phyloP scores from a whole-genome alignment of 2,329 filamentous ascomycete genomes.

The Botrytis elliptica region DNA sequence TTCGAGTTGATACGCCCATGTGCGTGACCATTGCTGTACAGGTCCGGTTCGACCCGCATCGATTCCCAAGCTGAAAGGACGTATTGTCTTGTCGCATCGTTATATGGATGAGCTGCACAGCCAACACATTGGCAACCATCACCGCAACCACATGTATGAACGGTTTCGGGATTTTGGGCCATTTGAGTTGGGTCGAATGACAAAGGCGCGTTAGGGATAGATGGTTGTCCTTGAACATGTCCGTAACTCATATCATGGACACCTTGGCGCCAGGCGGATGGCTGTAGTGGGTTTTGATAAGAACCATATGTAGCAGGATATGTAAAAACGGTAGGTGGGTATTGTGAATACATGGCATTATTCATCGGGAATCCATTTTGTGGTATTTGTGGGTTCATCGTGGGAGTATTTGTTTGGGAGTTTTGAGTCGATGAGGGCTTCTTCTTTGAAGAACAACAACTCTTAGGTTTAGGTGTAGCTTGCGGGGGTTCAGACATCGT shows the following conservation, averaged over 20 bases:
- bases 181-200: constrained; percentile 40
- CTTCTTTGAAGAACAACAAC: constrained; percentile 44
- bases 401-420: constrained; percentile 19
- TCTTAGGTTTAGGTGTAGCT: constrained; percentile 25
- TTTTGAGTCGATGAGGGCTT: constrained; percentile 27
- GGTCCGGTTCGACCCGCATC: constrained; percentile 32
- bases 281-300: constrained; percentile 54
- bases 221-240: constrained; percentile 37
- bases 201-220: constrained; percentile 23
- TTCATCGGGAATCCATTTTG: constrained; percentile 32
- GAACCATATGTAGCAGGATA: constrained; percentile 56
- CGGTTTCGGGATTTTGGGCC: constrained; percentile 36
- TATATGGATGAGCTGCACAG: constrained; percentile 67
- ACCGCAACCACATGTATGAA: constrained; percentile 60
- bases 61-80: constrained; percentile 48
- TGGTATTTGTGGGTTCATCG: constrained; percentile 32
- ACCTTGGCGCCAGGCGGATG: constrained; percentile 52
- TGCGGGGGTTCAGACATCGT: constrained; percentile 29
- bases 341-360: constrained; percentile 29
- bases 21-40: constrained; percentile 26
- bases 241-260: constrained; percentile 43
- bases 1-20: constrained; percentile 22
- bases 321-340: constrained; percentile 47
- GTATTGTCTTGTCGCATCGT: constrained; percentile 58
- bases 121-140: constrained; percentile 66